These are phyloP conservation scores for Xylariaceae sp. DNA, from an alignment of 2,329 filamentous ascomycete genomes.

Conservation along the genomic window DNA sequence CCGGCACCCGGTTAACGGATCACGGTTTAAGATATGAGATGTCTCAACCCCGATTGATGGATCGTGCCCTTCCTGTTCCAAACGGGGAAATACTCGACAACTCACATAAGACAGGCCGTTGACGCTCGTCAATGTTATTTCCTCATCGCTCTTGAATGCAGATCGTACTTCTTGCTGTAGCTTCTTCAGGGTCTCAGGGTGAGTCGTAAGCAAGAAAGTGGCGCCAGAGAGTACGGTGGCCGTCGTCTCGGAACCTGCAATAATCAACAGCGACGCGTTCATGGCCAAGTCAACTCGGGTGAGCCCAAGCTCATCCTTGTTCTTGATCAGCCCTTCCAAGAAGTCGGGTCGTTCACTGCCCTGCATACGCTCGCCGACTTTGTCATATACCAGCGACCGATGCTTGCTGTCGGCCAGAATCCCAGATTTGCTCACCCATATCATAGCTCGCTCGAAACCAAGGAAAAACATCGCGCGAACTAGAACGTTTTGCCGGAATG, in stretches of 20 bases:
- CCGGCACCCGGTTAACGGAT: background rate
- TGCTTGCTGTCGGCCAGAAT: constrained; percentile 14
- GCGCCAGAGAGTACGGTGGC: constrained; percentile 41
- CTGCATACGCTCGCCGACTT: constrained; percentile 28
- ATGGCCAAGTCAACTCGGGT: constrained; percentile 10
- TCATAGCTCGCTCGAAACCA: constrained; percentile 5
- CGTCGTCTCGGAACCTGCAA: constrained; percentile 49
- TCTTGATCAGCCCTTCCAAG: constrained; percentile 30
- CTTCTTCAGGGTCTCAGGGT: constrained; percentile 33
- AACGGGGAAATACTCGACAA: background rate
- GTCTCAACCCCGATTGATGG: background rate
- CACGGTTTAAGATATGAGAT: too few relatives aligned
- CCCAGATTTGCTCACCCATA: constrained; percentile 1
- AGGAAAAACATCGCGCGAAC: constrained; percentile 10
- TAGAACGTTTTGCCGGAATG: constrained; percentile 22
- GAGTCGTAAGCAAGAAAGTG: constrained; percentile 38
- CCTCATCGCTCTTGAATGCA: constrained; percentile 34
- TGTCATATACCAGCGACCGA: constrained; percentile 22
- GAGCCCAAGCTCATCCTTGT: constrained; percentile 27
- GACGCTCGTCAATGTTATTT: constrained; percentile 38
- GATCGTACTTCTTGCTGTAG: constrained; percentile 39
- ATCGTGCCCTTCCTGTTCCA: background rate
- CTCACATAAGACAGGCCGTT: constrained; percentile 29
- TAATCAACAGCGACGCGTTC: constrained; percentile 33
- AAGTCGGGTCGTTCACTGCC: constrained; percentile 31